A percentile compares a stretch with the other conserved stretches of the same genome.
These are phyloP conservation scores for Aspergillus piperis DNA, from an alignment of 2,329 filamentous ascomycete species.

Conservation along the genomic window DNA sequence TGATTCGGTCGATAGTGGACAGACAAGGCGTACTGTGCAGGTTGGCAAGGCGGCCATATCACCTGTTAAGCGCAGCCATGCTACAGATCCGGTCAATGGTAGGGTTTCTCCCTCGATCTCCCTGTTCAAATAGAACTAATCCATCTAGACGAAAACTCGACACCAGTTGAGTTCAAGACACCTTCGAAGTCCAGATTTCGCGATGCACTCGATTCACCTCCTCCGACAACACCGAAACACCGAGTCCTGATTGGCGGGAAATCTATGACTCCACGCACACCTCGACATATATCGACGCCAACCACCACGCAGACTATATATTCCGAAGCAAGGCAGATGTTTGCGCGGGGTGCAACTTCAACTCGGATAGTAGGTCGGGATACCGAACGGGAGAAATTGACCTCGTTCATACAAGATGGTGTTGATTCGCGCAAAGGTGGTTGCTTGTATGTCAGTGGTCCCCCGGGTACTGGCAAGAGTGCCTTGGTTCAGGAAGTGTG, in stretches of 20 bases:
- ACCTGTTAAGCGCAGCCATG: slow-evolving; percentile 49
- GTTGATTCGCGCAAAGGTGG: slow-evolving; percentile 65
- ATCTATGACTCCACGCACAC: slow-evolving; percentile 75
- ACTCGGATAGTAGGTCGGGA: slow-evolving; percentile 78
- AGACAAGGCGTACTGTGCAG: slow-evolving; percentile 51
- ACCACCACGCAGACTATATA: slow-evolving; percentile 71
- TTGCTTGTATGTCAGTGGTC: slow-evolving; percentile 92
- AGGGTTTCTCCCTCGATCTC: slow-evolving; percentile 10
- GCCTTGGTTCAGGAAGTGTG: slow-evolving; percentile 85
- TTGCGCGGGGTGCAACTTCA: slow-evolving; percentile 75
- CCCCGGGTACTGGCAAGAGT: slow-evolving; percentile 95
- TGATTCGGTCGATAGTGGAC: slow-evolving; percentile 37
- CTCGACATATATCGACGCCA: slow-evolving; percentile 71
- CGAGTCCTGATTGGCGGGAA: slow-evolving; percentile 76
- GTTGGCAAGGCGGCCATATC: slow-evolving; percentile 46
- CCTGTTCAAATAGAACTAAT: neutral
- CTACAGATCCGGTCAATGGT: slow-evolving; percentile 43
- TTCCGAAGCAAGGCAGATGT: slow-evolving; percentile 82
- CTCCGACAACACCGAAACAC: slow-evolving; percentile 79
- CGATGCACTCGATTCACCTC: slow-evolving; percentile 67
- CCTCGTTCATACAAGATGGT: slow-evolving; percentile 67
- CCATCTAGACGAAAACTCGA: slow-evolving; percentile 47
- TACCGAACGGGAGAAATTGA: slow-evolving; percentile 64
- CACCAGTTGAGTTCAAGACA: slow-evolving; percentile 46
- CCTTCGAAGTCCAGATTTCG: slow-evolving; percentile 63